Evolutionary conservation across 2,329 filamentous ascomycete genomes (phyloP).

Genomic region (Sarocladium kiliense): DNA sequence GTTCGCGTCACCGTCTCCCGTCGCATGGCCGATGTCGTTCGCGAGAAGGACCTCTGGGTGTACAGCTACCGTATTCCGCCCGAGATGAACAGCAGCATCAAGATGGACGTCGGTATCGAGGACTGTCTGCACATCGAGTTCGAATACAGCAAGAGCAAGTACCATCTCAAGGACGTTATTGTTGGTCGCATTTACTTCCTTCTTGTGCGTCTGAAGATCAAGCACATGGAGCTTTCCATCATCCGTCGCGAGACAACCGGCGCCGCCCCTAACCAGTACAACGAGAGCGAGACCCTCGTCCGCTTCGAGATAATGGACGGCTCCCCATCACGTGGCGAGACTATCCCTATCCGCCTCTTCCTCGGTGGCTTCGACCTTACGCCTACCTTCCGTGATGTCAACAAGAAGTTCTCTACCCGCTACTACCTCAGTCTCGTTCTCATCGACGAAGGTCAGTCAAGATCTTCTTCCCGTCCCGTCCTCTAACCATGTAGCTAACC

Average conservation of each 20-base stretch:
- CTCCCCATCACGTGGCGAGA: slow-evolving; percentile 90
- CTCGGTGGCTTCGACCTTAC: slow-evolving; percentile 96
- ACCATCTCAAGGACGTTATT: slow-evolving; percentile 98
- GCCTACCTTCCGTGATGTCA: slow-evolving; percentile 97
- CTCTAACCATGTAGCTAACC: slow-evolving; percentile 13
- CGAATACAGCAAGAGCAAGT: slow-evolving; percentile 98
- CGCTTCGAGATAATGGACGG: slow-evolving; percentile 99
- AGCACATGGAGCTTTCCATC: slow-evolving; percentile 99
- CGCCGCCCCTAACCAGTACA: slow-evolving; percentile 96
- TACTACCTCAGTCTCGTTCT: slow-evolving; percentile 96
- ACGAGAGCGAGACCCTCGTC: slow-evolving; percentile 96
- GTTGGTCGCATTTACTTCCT: slow-evolving; percentile 98
- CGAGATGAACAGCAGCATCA: slow-evolving; percentile 97
- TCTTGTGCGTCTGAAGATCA: slow-evolving; percentile 95
- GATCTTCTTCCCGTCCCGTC: neutral
- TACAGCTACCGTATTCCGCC: slow-evolving; percentile 98
- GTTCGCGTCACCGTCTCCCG: slow-evolving; percentile 93
- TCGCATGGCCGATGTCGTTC: slow-evolving; percentile 95
- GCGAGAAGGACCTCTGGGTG: slow-evolving; percentile 99
- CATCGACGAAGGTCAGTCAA: slow-evolving; percentile 76
- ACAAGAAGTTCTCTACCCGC: slow-evolving; percentile 98
- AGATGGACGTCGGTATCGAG: slow-evolving; percentile 99
- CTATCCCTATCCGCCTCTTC: slow-evolving; percentile 95
- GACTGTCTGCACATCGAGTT: slow-evolving; percentile 99
- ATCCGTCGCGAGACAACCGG: slow-evolving; percentile 96